Base-by-base conservation (phyloP, 2,329 filamentous ascomycete species). In the Colletotrichum ledebouriae region DNA sequence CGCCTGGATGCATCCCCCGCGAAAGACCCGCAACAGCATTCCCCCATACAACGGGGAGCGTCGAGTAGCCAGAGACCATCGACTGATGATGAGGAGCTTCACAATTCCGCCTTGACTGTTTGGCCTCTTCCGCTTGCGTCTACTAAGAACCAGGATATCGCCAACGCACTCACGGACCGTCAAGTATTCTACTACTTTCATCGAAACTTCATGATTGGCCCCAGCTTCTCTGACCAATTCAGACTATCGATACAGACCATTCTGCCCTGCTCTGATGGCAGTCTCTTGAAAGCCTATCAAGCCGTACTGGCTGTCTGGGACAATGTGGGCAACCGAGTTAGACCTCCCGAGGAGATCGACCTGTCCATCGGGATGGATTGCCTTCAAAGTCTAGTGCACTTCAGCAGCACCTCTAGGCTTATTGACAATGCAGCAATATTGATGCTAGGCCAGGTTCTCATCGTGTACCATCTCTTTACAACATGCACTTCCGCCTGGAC, bases 121-220 rank as follows among this genome's bases (percentile, higher is more conserved):
- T 3, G 11, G 13, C 2, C 37, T 11, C 37, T 12, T 11, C 12
- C 37, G 37, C 5, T 13, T 39, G 37, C 49, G 29, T 25, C 49
- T 25, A 52, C 29, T 4, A 34, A 11, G 25, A 25, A 25, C 17
- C 44, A 52, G n/a, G 25, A 52, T 6, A 12, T 52, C 17, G 25
- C 33, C 15, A 34, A 53, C 22, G 49, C 49, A n/a, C 49, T 53
- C 12, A 53, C 49, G 11, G 49, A 53, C 15, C 49, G 49, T 33
- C 49, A 53, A 12, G 33, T 53, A 20, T 53, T 53, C 49, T 53
- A 53, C 15, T 12, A 25, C 25, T 53, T 53, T 33, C 49, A 53
- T 34, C 29, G 49, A 33, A 17, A 53, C 29, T 53, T 53, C 49
- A 53, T 53, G 49, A 53, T 53, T 11, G 49, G 49, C 12, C 49